Evolutionary conservation across 2,329 filamentous ascomycete genomes (phyloP), one percentile per base, ranked within the genome.

Genomic region (Ceratocystis ficicola): DNA sequence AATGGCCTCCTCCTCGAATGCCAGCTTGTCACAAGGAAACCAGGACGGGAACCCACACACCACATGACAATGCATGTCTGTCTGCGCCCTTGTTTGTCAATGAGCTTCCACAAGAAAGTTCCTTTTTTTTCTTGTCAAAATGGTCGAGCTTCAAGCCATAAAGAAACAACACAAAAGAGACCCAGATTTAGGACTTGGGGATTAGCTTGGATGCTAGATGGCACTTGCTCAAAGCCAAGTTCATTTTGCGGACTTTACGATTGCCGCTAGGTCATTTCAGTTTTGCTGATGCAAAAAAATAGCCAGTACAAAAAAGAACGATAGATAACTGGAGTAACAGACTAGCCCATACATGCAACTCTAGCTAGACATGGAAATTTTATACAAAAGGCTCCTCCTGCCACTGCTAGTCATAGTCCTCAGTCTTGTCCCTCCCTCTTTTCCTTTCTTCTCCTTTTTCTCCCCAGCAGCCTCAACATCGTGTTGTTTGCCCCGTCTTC

Each of bases 181-280:
- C 52, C 15, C 52, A 32, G 52, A 59, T 59, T 59, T 59, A 59
- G 52, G 8, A 59, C 28, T 59, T 8, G 52, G 10, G 32, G 25
- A 32, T 32, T 32, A 32, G 52, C 52, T 17, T 59, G 52, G 52
- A 59, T 59, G 52, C 52, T 30, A 59, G 52, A 59, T 59, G 52
- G 52, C 52, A 30, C 52, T 59, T 59, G 52, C 52, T 59, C 12
- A 59, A 36, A 59, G 52, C 52, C 28, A 30, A 59, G 52, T 59
- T 59, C 52, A 17, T 59, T 59, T 59, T 59, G 52, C 52, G 52
- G 52, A 28, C 52, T 59, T 59, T 59, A 59, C 52, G 52, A 32
- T 59, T 59, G 52, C 52, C 52, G 28, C 52, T 59, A 59, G 22
- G 52, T 59, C 52, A 59, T 30, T 59, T 17, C 28, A 59, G 28